Conservation (phyloP, 805 yeast species). For the Wickerhamiella hasegawae region DNA sequence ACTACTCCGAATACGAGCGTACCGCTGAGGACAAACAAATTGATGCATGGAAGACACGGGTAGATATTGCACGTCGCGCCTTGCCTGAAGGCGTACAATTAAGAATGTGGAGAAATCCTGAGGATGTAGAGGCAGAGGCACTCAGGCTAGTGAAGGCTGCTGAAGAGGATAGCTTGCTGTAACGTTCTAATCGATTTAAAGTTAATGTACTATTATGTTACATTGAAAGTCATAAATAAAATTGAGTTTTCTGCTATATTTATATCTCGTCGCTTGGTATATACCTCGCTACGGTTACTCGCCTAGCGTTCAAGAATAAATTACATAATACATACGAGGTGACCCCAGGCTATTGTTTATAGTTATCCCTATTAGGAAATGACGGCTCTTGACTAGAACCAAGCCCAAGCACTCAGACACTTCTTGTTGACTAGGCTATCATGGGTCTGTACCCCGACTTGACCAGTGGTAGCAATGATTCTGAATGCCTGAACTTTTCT, state of each 20-base stretch:
- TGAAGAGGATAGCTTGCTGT: background rate
- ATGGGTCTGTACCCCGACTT: background rate
- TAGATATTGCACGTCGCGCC: slow-evolving; percentile 26
- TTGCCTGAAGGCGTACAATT: slow-evolving; percentile 27
- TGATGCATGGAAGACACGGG: slow-evolving; percentile 41
- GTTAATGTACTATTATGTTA: too few species aligned
- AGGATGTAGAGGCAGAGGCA: slow-evolving; percentile 22
- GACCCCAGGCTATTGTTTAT: too few species aligned
- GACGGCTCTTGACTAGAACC: too few species aligned
- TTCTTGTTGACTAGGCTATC: background rate
- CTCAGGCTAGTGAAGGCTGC: background rate
- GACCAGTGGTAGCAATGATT: background rate
- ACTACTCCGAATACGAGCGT: slow-evolving; percentile 16
- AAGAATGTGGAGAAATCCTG: slow-evolving; percentile 29
- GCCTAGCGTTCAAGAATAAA: too few species aligned
- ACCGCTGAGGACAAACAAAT: slow-evolving; percentile 23
- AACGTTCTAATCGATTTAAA: too few species aligned
- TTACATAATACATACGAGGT: too few species aligned
- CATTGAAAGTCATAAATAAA: too few species aligned
- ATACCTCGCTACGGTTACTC: too few species aligned
- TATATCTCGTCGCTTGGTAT: too few species aligned
- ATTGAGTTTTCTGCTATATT: too few species aligned
- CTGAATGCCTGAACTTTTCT: slow-evolving; percentile 8
- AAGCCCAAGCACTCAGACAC: too few species aligned
- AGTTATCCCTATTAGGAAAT: too few species aligned